These are phyloP conservation scores for Plasmodium malariae DNA, from an alignment of 169 alveolate species.

Conservation along the genomic window DNA sequence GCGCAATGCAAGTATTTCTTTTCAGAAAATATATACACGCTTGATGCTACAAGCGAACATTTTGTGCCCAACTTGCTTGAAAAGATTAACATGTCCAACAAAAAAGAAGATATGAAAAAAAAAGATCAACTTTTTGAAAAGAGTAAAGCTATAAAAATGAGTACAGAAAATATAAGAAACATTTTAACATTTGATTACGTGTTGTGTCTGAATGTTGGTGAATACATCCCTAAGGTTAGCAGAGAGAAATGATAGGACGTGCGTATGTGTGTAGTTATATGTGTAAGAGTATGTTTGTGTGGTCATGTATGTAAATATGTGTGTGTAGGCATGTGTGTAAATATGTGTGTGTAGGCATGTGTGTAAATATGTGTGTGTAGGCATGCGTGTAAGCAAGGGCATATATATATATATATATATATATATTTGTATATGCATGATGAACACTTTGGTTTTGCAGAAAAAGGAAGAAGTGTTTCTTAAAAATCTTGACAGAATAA, in stretches of 20 bases:
- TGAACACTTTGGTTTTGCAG: slow-evolving; percentile 10
- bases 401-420: slow-evolving; percentile 8
- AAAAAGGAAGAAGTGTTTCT: slow-evolving; percentile 54
- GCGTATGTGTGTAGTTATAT: too few species aligned
- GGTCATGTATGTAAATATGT: too few species aligned
- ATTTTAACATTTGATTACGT: slow-evolving; percentile 50
- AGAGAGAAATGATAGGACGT: too few species aligned
- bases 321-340: too few species aligned
- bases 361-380: too few species aligned
- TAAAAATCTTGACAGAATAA: slow-evolving; percentile 45
- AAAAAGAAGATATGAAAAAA: slow-evolving; percentile 9
- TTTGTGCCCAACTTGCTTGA: slow-evolving; percentile 24
- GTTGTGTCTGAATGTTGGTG: slow-evolving; percentile 65
- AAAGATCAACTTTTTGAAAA: not conserved
- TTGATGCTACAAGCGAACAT: slow-evolving; percentile 51
- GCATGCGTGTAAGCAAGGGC: too few species aligned
- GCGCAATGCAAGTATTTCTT: not conserved
- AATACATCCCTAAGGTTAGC: slow-evolving; percentile 62
- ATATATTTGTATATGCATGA: not conserved
- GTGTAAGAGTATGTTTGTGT: too few species aligned
- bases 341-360: too few species aligned
- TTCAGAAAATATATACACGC: slow-evolving; percentile 26
- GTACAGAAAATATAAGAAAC: not conserved
- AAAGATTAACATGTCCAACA: slow-evolving; percentile 5
- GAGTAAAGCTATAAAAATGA: slow-evolving; percentile 10